A percentile compares a stretch with the other conserved stretches of the same genome.
These are phyloP conservation scores for Cicer chorassanicum DNA, from an alignment of 306 rosid genomes.

Conservation along the genomic window DNA sequence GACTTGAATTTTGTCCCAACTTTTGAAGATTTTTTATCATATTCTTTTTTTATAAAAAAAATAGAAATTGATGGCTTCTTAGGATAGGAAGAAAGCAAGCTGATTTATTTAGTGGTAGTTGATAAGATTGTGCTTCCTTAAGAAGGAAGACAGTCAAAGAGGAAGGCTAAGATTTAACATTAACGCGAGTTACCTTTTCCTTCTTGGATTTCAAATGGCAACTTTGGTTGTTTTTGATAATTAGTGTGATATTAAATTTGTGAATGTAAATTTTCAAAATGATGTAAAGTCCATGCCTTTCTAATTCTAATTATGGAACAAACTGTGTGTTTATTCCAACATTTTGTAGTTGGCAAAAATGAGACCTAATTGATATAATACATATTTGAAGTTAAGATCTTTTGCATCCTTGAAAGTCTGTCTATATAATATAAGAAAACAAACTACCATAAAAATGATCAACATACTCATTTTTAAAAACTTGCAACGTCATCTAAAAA, in stretches of 20 bases:
- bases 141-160: constrained; percentile 28
- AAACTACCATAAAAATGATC: no score
- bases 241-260: neutral
- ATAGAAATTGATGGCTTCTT: constrained; percentile 36
- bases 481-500: no score
- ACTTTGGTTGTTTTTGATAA: neutral
- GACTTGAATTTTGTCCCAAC: constrained; percentile 48
- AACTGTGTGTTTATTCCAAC: neutral
- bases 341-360: neutral
- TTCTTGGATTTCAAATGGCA: neutral
- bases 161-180: constrained; percentile 1
- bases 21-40: constrained; percentile 7
- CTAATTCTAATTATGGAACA: neutral
- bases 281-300: neutral
- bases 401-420: neutral
- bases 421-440: no score
- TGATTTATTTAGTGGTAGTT: constrained; percentile 30
- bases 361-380: no score
- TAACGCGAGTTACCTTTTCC: neutral
- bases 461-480: no score
- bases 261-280: neutral
- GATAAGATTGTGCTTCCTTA: constrained; percentile 34
- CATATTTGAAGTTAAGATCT: neutral
- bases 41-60: constrained; percentile 47
- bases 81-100: constrained; percentile 41